phyloP scores from a whole-genome alignment of 2,329 filamentous ascomycete genomes.

The Whalleya microplaca region DNA sequence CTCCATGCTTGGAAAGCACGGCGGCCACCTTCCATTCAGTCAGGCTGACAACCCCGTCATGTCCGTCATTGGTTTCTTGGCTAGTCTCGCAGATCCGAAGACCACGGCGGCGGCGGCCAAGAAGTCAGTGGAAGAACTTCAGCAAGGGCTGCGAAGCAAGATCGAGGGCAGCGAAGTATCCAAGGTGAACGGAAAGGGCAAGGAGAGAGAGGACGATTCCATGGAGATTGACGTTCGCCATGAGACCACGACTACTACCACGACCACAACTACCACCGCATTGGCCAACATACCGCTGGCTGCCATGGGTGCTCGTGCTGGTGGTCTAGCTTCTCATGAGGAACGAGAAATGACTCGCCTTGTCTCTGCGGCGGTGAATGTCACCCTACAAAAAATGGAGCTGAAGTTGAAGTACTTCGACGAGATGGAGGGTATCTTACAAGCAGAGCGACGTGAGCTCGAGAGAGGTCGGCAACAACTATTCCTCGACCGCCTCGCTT shows the following conservation, averaged over 20 bases:
- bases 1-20: conserved; percentile 70
- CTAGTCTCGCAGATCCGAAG: conserved; percentile 85
- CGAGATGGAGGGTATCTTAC: conserved; percentile 90
- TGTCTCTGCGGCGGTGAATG: conserved; percentile 88
- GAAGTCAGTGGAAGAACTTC: conserved; percentile 85
- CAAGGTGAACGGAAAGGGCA: conserved; percentile 61
- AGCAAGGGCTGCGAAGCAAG: conserved; percentile 75
- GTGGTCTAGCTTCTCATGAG: conserved; percentile 90
- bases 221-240: conserved; percentile 68
- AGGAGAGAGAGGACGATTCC: conserved; percentile 57
- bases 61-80: conserved; percentile 93
- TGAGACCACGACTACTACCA: conserved; percentile 56
- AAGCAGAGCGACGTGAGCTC: conserved; percentile 89
- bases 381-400: conserved; percentile 94
- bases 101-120: conserved; percentile 90
- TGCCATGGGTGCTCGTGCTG: conserved; percentile 81
- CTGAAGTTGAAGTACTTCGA: conserved; percentile 95
- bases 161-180: conserved; percentile 63
- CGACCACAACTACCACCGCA: conserved; percentile 51
- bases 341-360: conserved; percentile 95
- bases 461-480: conserved; percentile 91
- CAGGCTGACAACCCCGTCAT: conserved; percentile 95
- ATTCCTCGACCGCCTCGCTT: conserved; percentile 87
- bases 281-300: conserved; percentile 82
- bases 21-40: conserved; percentile 84